Conservation (phyloP, 306 rosid genomes). For the Purshia tridentata region DNA sequence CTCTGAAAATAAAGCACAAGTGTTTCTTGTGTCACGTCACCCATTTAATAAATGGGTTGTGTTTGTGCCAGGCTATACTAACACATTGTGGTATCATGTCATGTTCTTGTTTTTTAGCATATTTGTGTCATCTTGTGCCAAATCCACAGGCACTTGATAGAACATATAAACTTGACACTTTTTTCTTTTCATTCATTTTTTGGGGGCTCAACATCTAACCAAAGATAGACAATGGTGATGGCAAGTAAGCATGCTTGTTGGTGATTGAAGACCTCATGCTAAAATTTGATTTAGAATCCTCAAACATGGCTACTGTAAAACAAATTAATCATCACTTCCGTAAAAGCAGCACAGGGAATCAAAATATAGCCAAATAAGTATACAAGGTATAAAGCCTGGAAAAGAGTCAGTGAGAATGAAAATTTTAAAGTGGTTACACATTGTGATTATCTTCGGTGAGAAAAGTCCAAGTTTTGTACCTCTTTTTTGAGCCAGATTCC, state of each 20-base stretch:
- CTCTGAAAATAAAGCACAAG: not conserved
- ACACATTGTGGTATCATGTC: not conserved
- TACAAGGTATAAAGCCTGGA: not conserved
- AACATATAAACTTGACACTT: too few species aligned
- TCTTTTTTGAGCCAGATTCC: conserved; percentile 78
- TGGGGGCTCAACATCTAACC: not conserved
- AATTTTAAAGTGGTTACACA: not conserved
- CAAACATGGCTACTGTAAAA: not conserved
- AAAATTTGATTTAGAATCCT: not conserved
- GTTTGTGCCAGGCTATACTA: not conserved
- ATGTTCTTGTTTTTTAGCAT: not conserved
- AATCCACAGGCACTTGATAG: not conserved
- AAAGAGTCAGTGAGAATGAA: not conserved
- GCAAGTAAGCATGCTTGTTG: conserved; percentile 3
- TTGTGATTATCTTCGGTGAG: not conserved
- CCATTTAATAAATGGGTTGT: not conserved
- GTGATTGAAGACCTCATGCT: not conserved
- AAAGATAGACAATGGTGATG: not conserved
- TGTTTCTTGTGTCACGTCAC: not conserved
- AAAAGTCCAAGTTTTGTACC: conserved; percentile 36
- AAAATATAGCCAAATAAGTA: not conserved
- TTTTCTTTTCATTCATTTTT: not conserved
- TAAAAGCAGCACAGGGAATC: not conserved
- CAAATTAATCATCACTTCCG: not conserved
- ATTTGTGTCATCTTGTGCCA: not conserved